Evolutionary conservation across 768 basidiomycete genomes (phyloP).

Genomic region (Mycena capillaripes): DNA sequence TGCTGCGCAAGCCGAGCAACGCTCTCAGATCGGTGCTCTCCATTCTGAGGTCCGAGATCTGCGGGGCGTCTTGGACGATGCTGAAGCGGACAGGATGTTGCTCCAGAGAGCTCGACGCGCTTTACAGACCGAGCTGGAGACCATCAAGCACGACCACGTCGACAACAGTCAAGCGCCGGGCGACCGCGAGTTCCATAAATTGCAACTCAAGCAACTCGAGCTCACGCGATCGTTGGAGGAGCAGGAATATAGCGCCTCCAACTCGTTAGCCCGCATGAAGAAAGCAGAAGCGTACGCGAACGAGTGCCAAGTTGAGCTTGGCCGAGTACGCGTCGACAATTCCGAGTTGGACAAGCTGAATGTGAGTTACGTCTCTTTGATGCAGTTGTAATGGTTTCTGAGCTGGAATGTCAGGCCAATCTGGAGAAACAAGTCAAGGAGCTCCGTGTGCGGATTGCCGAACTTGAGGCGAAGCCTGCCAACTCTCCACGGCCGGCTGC

Average conservation of each 20-base stretch:
- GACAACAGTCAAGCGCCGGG: constrained; percentile 79
- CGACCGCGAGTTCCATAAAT: constrained; percentile 80
- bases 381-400: constrained; percentile 18
- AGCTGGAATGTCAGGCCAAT: constrained; percentile 65
- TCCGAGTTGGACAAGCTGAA: constrained; percentile 85
- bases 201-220: constrained; percentile 87
- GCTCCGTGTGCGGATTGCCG: constrained; percentile 84
- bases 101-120: constrained; percentile 87
- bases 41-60: constrained; percentile 91
- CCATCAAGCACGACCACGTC: constrained; percentile 81
- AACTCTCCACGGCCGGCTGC: constrained; percentile 71
- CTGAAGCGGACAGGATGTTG: constrained; percentile 83
- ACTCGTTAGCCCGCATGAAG: constrained; percentile 84
- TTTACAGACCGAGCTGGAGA: constrained; percentile 84
- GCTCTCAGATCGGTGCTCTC: constrained; percentile 85
- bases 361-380: constrained; percentile 55
- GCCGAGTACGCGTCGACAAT: constrained; percentile 84
- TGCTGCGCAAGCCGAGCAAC: constrained; percentile 83
- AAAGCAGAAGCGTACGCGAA: constrained; percentile 83
- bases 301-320: constrained; percentile 83
- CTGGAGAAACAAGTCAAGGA: constrained; percentile 91
- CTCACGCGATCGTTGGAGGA: constrained; percentile 84
- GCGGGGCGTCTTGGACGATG: constrained; percentile 85
- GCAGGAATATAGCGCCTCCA: constrained; percentile 78
- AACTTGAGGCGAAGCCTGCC: constrained; percentile 84